Base-by-base conservation (phyloP, 768 basidiomycete species). In the Collybiopsis confluens region DNA sequence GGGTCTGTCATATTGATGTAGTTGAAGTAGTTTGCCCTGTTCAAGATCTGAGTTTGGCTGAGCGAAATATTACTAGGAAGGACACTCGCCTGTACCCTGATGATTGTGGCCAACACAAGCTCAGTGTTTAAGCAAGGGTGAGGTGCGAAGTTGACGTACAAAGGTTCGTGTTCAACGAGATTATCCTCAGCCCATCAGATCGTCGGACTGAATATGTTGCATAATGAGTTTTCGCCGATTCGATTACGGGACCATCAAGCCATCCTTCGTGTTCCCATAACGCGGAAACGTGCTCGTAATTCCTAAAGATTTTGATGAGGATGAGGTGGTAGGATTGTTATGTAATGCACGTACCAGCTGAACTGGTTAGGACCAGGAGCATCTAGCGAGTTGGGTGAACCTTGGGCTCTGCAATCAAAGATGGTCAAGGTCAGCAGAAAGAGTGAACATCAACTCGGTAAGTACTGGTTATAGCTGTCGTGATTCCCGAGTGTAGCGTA, bases 401-500 rank as follows among this genome's bases (percentile, higher is more conserved):
- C 86, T 60, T 83, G 75, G 2, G 79, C 81, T 66, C 84, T 75
- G 62, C 15, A 53, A 43, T 4, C 35, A 21, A 26, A 40, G 40
- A 9, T 7, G 8, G n/a, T 4, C 35, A 21, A 26, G 40, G 40
- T 18, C 5, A 11, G n/a, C 13, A 36, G 8, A 28, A 7, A 35
- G 5, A 23, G 16, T 16, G 15, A 45, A 15, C 44, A 53, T 33
- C 11, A 21, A 33, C 47, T 20, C 26, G 28, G 21, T 16, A 60
- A 78, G 27, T 56, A 86, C 82, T 81, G 76, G 59, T 83, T 82
- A 64, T 83, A 87, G 38, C 75, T 83, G 63, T 91, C 88, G 60
- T 91, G 88, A 63, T 91, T 91, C 8, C 88, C 88, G 8, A 90
- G 70, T 0, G 84, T 80, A 26, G 85, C 81, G 58, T 90, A 91